Base-by-base conservation (phyloP, 768 basidiomycete species). In the Fomitopsis pulvina region DNA sequence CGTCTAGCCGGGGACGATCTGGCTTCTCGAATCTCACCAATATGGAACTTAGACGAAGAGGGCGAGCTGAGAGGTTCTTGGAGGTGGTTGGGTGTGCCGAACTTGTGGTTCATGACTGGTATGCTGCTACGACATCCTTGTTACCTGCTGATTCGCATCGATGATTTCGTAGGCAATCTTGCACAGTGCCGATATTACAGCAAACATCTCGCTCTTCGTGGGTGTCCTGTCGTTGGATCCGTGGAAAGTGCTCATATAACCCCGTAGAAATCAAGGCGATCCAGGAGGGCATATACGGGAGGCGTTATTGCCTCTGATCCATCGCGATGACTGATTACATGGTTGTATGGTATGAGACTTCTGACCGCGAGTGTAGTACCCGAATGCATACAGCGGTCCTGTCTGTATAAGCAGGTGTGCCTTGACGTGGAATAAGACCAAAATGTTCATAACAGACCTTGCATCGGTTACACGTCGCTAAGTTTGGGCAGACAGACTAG, bases 201-300 rank as follows among this genome's bases (percentile, higher is more conserved):
- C 3, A 83, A 77, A 49, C 80, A 80, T 56, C 44, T 85, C 30
- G 83, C 81, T 0, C 68, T 85, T 42, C 81, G 81, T 85, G 59
- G 58, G 82, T 77, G 12, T 54, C n/a, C n/a, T n/a, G 46, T 27
- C 28, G 12, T 47, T 25, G 43, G 24, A 22, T 34, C 14, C 1
- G 28, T 24, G 6, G 41, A 2, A 18, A 11, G 8, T 38, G n/a
- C 28, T 24, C 10, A 12, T n/a, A 1, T 39, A 3, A 30, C n/a
- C n/a, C 11, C 44, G 47, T 60, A 85, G 83, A 86, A 66, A 85
- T 86, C 60, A 86, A 85, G 60, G 84, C n/a, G n/a, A n/a, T n/a
- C n/a, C n/a, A n/a, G n/a, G n/a, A n/a, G n/a, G n/a, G n/a, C n/a
- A n/a, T 21, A 14, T 20, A 41, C 10, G 43, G 21, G 22, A 7